Conservation (phyloP, 495 filamentous ascomycete genomes). For the Talaromyces nanjingensis region DNA sequence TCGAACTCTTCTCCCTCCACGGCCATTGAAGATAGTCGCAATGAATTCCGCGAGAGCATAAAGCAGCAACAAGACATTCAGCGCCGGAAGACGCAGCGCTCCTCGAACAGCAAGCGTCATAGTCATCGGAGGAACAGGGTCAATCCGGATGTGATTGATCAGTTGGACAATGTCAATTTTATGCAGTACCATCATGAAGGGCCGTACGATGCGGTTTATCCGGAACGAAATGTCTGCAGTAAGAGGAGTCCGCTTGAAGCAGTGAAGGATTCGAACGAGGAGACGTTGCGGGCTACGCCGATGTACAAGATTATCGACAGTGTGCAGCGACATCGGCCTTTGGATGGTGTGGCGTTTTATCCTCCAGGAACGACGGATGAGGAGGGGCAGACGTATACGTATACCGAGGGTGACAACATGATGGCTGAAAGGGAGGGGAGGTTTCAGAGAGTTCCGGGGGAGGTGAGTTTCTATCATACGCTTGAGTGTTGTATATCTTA, state of each 20-base stretch:
- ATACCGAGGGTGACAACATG: conserved; percentile 80
- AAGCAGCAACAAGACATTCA: conserved; percentile 23
- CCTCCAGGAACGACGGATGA: conserved; percentile 64
- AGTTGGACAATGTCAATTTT: conserved; percentile 57
- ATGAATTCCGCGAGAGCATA: conserved; percentile 7
- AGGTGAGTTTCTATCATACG: conserved; percentile 18
- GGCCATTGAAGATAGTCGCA: conserved; percentile 12
- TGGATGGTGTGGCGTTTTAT: conserved; percentile 74
- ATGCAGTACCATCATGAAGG: conserved; percentile 82
- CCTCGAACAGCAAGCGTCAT: conserved; percentile 16
- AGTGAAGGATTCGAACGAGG: conserved; percentile 61
- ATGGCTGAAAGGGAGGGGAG: conserved; percentile 55
- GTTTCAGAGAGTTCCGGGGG: conserved; percentile 29
- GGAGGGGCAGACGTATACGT: conserved; percentile 63
- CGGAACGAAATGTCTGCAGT: conserved; percentile 60
- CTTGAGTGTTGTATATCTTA: not conserved
- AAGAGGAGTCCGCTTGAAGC: conserved; percentile 69
- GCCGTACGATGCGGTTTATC: conserved; percentile 78
- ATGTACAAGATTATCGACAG: conserved; percentile 70
- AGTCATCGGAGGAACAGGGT: conserved; percentile 31
- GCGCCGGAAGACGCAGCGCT: conserved; percentile 17
- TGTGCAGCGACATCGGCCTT: conserved; percentile 65
- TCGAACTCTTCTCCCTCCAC: conserved; percentile 26
- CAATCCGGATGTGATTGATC: conserved; percentile 73
- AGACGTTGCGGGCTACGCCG: conserved; percentile 79